Base-by-base conservation (phyloP, 2,329 filamentous ascomycete genomes). In the Penicillium sumatraense region DNA sequence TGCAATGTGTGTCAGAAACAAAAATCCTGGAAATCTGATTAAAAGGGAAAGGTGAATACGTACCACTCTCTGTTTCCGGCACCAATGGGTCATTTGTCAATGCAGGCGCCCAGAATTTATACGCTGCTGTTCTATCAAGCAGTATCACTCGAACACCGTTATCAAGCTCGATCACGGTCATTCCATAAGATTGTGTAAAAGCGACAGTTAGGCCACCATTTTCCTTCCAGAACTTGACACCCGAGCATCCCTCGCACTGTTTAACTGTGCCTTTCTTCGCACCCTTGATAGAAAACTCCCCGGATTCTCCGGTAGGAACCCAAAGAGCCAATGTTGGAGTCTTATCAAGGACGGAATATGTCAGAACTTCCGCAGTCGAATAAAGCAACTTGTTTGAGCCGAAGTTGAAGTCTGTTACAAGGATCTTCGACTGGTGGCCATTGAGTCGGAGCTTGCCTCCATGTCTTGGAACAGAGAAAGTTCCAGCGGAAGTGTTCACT, bases 361-460 rank as follows among this genome's bases (percentile, higher is more conserved):
- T 84, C 10, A 85, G 64, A 0, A 85, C 74, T 56, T 85, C 83
- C 0, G 81, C 80, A 1, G 83, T 84, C 0, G 81, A 83, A 65
- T 85, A 85, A 0, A 85, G 65, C 0, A 85, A 66, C 0, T 69
- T 80, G 56, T 82, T 74, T 7, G 71, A 67, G 1, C 84, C 85
- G 35, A 86, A 80, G 1, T 59, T 67, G 53, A 86, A 88, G 60
- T 87, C 85, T 0, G 84, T 84, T 0, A 84, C 81, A 3, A 87
- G 68, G 14, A 88, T 82, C 74, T 87, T 87, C 7, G 84, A 81
- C 52, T 86, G 82, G 33, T 86, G 82, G 1, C 86, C 86, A 52
- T 86, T 80, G 36, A 88, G 76, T 5, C 80, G 74, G 41, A 86
- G 79, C 0, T 69, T 65, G 0, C 74, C 75, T 2, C 74, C 77